Conservation (phyloP, 2,329 filamentous ascomycete genomes). For the Blumeria hordei region DNA sequence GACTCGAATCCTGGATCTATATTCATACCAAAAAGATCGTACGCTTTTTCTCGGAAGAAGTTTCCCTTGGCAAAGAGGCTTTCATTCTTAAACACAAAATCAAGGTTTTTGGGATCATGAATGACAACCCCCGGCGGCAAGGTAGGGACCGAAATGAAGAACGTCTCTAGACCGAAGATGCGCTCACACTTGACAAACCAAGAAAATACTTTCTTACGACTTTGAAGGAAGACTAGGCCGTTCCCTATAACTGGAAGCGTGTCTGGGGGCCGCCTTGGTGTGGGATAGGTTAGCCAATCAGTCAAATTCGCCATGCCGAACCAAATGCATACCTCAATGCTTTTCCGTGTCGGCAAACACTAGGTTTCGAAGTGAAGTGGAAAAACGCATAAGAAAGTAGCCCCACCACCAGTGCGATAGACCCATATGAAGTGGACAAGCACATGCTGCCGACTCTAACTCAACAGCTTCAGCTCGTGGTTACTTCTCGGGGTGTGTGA, state of each 20-base stretch:
- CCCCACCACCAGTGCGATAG: no score
- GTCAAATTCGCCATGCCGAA: neutral
- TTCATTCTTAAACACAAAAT: slow-evolving; percentile 37
- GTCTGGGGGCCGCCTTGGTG: slow-evolving; percentile 12
- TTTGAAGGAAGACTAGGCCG: slow-evolving; percentile 33
- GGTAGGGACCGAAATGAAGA: slow-evolving; percentile 36
- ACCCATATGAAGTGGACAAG: no score
- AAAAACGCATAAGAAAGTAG: neutral
- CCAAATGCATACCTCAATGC: neutral
- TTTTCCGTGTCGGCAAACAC: neutral
- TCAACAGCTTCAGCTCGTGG: no score
- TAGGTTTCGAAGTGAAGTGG: neutral
- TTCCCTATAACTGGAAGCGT: slow-evolving; percentile 30
- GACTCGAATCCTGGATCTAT: neutral
- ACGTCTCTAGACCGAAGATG: slow-evolving; percentile 31
- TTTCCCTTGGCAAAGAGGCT: slow-evolving; percentile 34
- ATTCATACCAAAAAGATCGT: slow-evolving; percentile 32
- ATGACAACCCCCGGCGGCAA: slow-evolving; percentile 38
- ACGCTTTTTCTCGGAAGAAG: slow-evolving; percentile 33
- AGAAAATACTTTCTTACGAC: slow-evolving; percentile 32
- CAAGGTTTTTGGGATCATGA: slow-evolving; percentile 34
- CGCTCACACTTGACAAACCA: slow-evolving; percentile 38
- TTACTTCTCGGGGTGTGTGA: no score
- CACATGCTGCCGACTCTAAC: no score
- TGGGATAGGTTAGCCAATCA: no score